Evolutionary conservation across 495 filamentous ascomycete genomes (phyloP).

Genomic region (Jackrogersella minutella): DNA sequence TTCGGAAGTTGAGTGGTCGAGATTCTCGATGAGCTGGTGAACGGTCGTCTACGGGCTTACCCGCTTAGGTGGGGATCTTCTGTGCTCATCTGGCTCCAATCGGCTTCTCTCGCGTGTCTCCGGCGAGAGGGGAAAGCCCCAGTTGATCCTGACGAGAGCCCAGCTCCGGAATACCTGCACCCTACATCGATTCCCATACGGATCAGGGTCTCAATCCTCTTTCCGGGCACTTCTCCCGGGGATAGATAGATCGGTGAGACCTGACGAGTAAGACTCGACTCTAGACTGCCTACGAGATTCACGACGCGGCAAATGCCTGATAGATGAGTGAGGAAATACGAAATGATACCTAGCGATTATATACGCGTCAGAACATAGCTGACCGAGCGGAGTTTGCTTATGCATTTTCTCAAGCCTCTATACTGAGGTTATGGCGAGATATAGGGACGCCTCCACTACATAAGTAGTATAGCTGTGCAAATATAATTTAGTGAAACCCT

Average conservation of each 20-base stretch:
- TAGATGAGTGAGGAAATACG: constrained; percentile 13
- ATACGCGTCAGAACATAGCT: not conserved
- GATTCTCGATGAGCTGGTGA: constrained; percentile 15
- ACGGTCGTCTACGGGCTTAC: constrained; percentile 7
- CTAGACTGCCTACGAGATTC: not conserved
- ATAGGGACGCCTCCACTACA: constrained; percentile 17
- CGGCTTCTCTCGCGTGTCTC: constrained; percentile 17
- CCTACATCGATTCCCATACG: constrained; percentile 11
- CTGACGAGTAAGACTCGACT: not conserved
- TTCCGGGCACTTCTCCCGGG: not conserved
- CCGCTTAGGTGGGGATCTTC: constrained; percentile 16
- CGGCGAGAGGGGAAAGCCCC: constrained; percentile 1
- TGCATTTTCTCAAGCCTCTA: not conserved
- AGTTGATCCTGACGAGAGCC: constrained; percentile 8
- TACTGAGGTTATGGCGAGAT: not conserved
- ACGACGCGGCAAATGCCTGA: not conserved
- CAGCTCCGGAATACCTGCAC: not conserved
- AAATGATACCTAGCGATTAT: constrained; percentile 6
- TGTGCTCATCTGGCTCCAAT: constrained; percentile 21
- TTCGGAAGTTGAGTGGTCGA: constrained; percentile 4
- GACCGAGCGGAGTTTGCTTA: not conserved
- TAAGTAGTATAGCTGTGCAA: not conserved
- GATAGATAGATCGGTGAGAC: not conserved
- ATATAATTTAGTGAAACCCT: not conserved
- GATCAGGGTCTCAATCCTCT: not conserved